Conservation (phyloP, 768 basidiomycete genomes). For the Collybia nuda region DNA sequence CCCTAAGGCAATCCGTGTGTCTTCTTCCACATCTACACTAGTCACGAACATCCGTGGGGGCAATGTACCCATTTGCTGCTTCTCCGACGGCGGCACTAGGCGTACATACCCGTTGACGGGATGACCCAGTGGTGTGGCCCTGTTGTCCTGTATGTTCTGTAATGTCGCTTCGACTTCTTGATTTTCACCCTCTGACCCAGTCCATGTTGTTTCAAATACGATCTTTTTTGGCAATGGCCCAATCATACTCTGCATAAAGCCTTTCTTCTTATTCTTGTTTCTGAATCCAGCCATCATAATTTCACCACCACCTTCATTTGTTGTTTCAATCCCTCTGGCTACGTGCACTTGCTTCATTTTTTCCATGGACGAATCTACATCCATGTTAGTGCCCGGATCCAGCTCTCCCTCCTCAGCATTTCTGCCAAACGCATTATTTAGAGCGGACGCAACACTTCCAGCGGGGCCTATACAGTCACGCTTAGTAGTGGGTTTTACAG, state of each 20-base stretch:
- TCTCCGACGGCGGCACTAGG: slow-evolving; percentile 66
- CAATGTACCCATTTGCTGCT: slow-evolving; percentile 43
- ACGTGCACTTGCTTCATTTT: not conserved
- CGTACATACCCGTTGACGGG: slow-evolving; percentile 24
- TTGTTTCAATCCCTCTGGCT: not conserved
- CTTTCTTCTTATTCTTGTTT: slow-evolving; percentile 77
- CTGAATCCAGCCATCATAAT: slow-evolving; percentile 54
- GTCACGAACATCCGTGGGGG: slow-evolving; percentile 71
- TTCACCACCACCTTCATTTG: slow-evolving; percentile 15
- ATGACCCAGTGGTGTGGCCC: too few relatives aligned
- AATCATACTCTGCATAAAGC: slow-evolving; percentile 55
- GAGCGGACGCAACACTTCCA: slow-evolving; percentile 9
- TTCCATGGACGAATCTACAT: not conserved
- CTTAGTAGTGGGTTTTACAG: not conserved
- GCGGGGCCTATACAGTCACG: not conserved
- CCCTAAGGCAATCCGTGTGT: slow-evolving; percentile 35
- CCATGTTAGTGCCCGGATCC: slow-evolving; percentile 2
- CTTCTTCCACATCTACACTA: slow-evolving; percentile 67
- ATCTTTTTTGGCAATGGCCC: slow-evolving; percentile 48
- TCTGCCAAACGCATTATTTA: slow-evolving; percentile 8
- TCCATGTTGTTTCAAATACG: slow-evolving; percentile 36
- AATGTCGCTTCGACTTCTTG: not conserved
- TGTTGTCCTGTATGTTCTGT: too few relatives aligned
- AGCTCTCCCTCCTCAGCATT: slow-evolving; percentile 2
- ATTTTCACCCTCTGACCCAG: not conserved